These are phyloP conservation scores for Iris pallida DNA, from an alignment of 116 monocot genomes.

Conservation along the genomic window DNA sequence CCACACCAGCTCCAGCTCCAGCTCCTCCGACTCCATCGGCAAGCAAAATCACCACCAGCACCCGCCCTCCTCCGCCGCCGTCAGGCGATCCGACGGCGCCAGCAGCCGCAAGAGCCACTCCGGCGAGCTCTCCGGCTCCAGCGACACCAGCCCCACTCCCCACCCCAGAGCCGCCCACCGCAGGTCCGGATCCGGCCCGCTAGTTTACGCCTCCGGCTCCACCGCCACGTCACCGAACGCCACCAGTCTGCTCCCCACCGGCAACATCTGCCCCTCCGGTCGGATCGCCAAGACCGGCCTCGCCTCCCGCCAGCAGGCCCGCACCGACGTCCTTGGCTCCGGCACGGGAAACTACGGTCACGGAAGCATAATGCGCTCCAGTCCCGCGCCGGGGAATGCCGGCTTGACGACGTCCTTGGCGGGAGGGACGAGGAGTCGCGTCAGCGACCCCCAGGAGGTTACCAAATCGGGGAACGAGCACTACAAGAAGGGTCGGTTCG, in stretches of 20 bases:
- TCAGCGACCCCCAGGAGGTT: constrained; percentile 51
- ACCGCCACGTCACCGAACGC: constrained; percentile 38
- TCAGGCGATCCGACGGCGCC: neutral
- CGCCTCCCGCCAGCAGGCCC: constrained; percentile 13
- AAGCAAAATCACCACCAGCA: neutral
- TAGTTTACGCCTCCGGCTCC: constrained; percentile 22
- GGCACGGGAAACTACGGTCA: constrained; percentile 90
- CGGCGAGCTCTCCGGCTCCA: constrained; percentile 17
- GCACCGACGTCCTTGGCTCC: constrained; percentile 60
- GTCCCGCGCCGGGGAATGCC: neutral
- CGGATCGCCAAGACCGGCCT: constrained; percentile 44
- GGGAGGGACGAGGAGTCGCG: constrained; percentile 11
- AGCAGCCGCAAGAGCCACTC: constrained; percentile 3
- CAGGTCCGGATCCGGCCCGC: constrained; percentile 42
- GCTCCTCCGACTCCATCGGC: constrained; percentile 34
- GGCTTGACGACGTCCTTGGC: neutral
- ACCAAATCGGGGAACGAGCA: constrained; percentile 53
- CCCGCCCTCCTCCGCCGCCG: constrained; percentile 2
- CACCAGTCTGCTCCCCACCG: constrained; percentile 62
- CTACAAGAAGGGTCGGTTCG: constrained; percentile 55
- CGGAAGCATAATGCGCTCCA: constrained; percentile 64
- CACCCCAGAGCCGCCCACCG: constrained; percentile 35
- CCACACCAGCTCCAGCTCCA: constrained; percentile 43
- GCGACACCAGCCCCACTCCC: neutral
- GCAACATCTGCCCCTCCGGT: constrained; percentile 87